phyloP scores from a whole-genome alignment of 169 alveolate species.

The Plasmodium gallinaceum region DNA sequence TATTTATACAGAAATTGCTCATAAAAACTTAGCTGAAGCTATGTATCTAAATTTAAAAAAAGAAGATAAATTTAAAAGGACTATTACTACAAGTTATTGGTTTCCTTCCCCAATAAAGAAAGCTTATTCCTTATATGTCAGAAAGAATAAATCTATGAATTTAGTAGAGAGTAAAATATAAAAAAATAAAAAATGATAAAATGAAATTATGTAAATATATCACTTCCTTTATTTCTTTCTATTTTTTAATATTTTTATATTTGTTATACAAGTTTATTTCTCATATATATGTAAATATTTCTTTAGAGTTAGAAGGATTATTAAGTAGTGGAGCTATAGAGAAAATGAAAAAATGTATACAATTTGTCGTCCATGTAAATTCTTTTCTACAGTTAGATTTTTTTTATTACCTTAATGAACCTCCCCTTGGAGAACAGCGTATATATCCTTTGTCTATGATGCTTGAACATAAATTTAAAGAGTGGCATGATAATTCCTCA shows the following conservation, averaged over 20 bases:
- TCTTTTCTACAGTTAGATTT: conserved; percentile 61
- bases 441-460: conserved; percentile 17
- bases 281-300: not conserved
- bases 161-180: conserved; percentile 35
- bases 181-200: not conserved
- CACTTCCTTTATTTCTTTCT: not conserved
- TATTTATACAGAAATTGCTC: conserved; percentile 32
- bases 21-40: conserved; percentile 31
- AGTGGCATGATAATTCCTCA: not conserved
- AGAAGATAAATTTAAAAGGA: conserved; percentile 13
- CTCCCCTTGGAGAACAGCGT: conserved; percentile 10
- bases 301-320: conserved; percentile 33
- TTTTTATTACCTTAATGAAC: conserved; percentile 50
- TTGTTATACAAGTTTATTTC: not conserved
- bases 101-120: conserved; percentile 43
- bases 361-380: conserved; percentile 38
- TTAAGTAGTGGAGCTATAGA: conserved; percentile 16
- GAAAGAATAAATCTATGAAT: conserved; percentile 1
- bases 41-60: conserved; percentile 44
- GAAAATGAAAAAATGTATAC: conserved; percentile 32
- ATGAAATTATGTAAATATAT: not conserved
- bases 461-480: conserved; percentile 27
- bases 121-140: conserved; percentile 46
- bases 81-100: conserved; percentile 41
- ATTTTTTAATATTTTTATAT: conserved; percentile 6